These are phyloP conservation scores for Rhazya stricta DNA, from an alignment of 257 asterid species.

Conservation along the genomic window DNA sequence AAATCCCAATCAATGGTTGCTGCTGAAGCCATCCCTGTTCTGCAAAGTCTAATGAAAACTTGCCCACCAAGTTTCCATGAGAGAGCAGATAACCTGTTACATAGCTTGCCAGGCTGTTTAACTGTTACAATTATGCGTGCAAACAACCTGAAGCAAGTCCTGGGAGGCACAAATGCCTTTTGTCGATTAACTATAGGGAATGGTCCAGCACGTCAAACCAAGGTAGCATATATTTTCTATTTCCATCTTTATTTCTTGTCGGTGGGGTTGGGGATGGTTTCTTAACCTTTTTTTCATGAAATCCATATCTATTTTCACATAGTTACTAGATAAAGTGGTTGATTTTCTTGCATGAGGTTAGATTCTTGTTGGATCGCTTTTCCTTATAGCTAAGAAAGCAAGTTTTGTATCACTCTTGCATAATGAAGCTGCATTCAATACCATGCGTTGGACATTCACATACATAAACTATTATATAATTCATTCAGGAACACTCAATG, in stretches of 20 bases:
- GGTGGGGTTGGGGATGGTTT: not conserved
- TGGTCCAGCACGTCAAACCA: constrained; percentile 75
- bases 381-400: not conserved
- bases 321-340: not conserved
- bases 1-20: constrained; percentile 73
- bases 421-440: not conserved
- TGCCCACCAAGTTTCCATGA: constrained; percentile 69
- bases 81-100: constrained; percentile 63
- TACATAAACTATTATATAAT: not conserved
- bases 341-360: not conserved
- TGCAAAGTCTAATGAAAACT: constrained; percentile 60
- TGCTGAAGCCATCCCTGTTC: constrained; percentile 77
- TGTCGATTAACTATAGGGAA: constrained; percentile 63
- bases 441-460: not conserved
- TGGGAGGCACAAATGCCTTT: constrained; percentile 74
- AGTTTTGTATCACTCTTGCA: not conserved
- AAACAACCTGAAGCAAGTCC: constrained; percentile 56
- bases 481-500: not conserved
- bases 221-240: constrained; percentile 34
- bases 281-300: not conserved
- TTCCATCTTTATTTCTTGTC: not conserved
- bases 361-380: not conserved
- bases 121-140: constrained; percentile 69
- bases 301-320: not conserved
- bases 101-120: constrained; percentile 78